Evolutionary conservation across 345 rosid genomes (phyloP).

Genomic region (Citrus sp.): DNA sequence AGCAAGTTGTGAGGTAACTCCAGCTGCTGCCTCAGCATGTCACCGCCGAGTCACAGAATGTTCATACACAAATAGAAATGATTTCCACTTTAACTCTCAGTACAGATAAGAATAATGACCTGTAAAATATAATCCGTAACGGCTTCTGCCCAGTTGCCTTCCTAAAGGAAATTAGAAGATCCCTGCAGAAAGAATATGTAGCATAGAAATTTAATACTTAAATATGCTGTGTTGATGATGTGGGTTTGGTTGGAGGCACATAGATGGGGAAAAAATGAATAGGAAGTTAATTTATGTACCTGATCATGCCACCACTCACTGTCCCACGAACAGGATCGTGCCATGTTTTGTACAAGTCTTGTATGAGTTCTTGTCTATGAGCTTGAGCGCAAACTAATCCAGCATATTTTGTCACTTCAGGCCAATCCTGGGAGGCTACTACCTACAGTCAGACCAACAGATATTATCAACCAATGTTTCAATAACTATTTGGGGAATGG

Average conservation of each 20-base stretch:
- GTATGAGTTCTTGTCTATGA: slow-evolving; percentile 97
- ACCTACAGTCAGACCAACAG: slow-evolving; percentile 47
- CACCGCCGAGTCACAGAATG: background rate
- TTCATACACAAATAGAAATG: background rate
- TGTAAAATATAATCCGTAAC: slow-evolving; percentile 90
- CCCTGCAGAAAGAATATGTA: slow-evolving; percentile 41
- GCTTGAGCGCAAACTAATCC: slow-evolving; percentile 99
- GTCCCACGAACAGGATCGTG: slow-evolving; percentile 98
- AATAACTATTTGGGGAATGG: background rate
- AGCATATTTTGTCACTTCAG: slow-evolving; percentile 97
- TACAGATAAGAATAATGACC: slow-evolving; percentile 33
- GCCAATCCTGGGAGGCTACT: slow-evolving; percentile 99
- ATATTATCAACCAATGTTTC: slow-evolving; percentile 11
- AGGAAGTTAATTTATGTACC: slow-evolving; percentile 36
- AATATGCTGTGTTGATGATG: background rate
- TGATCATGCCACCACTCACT: slow-evolving; percentile 96
- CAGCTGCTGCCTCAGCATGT: background rate
- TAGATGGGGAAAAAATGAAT: background rate
- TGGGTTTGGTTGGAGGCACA: background rate
- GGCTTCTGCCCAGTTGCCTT: slow-evolving; percentile 99
- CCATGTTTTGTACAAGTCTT: slow-evolving; percentile 98
- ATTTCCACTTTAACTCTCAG: background rate
- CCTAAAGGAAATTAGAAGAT: slow-evolving; percentile 88
- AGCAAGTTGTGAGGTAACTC: background rate
- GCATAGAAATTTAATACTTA: background rate